These are phyloP conservation scores for Dovyalis caffra DNA, from an alignment of 345 rosid genomes.

Conservation along the genomic window DNA sequence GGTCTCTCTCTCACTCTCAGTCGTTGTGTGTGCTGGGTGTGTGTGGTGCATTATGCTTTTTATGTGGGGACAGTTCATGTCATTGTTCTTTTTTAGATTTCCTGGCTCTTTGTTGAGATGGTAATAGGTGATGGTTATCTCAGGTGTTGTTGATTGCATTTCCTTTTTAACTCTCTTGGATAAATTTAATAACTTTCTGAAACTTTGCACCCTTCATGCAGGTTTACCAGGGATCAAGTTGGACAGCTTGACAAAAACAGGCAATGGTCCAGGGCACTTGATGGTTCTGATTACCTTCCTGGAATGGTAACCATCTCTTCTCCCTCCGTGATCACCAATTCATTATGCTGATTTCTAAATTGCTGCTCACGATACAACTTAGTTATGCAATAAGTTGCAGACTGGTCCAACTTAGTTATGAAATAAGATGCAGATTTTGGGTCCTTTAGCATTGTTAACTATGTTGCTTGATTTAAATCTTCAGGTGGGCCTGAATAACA, in stretches of 20 bases:
- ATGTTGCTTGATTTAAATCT: slow-evolving; percentile 2
- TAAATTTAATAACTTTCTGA: background rate
- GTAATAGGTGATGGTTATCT: background rate
- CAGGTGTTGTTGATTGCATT: background rate
- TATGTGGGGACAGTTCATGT: background rate
- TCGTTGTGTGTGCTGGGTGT: too few species aligned
- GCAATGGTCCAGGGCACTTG: slow-evolving; percentile 98
- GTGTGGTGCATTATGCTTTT: background rate
- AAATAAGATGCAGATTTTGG: background rate
- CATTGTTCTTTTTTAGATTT: background rate
- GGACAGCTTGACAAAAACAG: slow-evolving; percentile 78
- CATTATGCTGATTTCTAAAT: background rate
- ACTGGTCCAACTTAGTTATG: background rate
- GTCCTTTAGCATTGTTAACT: slow-evolving; percentile 4
- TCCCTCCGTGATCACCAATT: background rate
- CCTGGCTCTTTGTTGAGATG: background rate
- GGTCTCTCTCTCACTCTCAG: slow-evolving; percentile 37
- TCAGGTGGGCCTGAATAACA: slow-evolving; percentile 95
- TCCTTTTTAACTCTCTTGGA: background rate
- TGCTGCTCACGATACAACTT: background rate
- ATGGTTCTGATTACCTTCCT: slow-evolving; percentile 97
- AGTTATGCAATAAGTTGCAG: background rate
- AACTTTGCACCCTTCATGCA: slow-evolving; percentile 24
- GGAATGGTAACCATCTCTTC: slow-evolving; percentile 65
- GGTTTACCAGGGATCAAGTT: slow-evolving; percentile 83